Base-by-base conservation (phyloP, 2,329 filamentous ascomycete genomes). In the Zasmidium angulare region DNA sequence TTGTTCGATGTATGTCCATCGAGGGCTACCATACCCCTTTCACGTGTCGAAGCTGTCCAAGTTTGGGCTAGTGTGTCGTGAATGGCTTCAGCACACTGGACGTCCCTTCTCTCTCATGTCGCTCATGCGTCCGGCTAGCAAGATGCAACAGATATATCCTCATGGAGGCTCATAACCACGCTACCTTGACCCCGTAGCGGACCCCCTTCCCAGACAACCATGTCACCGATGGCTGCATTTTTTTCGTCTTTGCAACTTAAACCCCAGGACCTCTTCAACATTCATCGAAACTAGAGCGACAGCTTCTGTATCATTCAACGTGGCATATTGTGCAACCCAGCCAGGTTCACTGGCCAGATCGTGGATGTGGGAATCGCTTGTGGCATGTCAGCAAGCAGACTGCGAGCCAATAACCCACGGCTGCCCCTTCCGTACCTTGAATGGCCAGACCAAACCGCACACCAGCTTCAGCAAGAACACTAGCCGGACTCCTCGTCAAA, bases 151-250 rank as follows among this genome's bases (percentile, higher is more conserved):
- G 11, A 19, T 2, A 46, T 26, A 3, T 21, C 46, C 2, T 29
- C 46, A n/a, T 56, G 23, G 17, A 56, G 23, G 22, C 46, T 50
- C 26, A 56, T 21, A 3, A 56, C 53, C 17, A 50, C 46, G 40
- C 53, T 50, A 11, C 53, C 46, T 40, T 50, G 22, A n/a, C 53
- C 53, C 19, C 46, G 46, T 24, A 56, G 26, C 46, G 46, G 53
- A 36, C 49, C 31, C 11, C 53, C 53, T 24, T 55, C 43, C 53
- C 53, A 55, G 14, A 55, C 53, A 12, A 55, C 53, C 31, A 55
- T 49, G 43, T 55, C 52, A 11, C 26, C 26, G 11, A 29, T 29
- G 26, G 46, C 49, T 56, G 17, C 14, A 22, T 7, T 22, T 11
- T 19, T 48, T 24, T 11, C 4, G 26, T 29, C 11, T 29, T 4